A percentile compares a stretch with the other conserved stretches of the same genome.
phyloP scores from a whole-genome alignment of 805 yeast species.

The Nakazawaea anatomiae region DNA sequence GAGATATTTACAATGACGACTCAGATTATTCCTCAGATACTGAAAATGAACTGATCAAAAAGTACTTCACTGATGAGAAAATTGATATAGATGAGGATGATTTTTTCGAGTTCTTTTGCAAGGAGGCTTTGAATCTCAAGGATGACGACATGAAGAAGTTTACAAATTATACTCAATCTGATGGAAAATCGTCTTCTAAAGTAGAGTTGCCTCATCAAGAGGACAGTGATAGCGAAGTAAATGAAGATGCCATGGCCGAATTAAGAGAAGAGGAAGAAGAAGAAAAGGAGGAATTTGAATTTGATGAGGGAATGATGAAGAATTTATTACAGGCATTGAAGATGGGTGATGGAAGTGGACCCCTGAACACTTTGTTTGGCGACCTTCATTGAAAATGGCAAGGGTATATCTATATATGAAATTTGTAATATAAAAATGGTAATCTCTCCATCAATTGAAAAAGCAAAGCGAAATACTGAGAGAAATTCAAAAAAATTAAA shows the following conservation, averaged over 20 bases:
- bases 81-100: conserved; percentile 59
- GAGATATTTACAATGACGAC: conserved; percentile 15
- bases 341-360: conserved; percentile 25
- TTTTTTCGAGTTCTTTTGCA: conserved; percentile 57
- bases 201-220: conserved; percentile 4
- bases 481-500: background rate
- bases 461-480: background rate
- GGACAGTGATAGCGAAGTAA: background rate
- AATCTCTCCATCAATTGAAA: no score
- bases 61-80: conserved; percentile 25
- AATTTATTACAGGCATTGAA: conserved; percentile 22
- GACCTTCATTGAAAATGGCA: background rate
- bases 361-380: conserved; percentile 12
- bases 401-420: no score
- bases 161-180: conserved; percentile 13
- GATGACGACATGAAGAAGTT: conserved; percentile 38
- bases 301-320: conserved; percentile 8
- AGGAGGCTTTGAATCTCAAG: conserved; percentile 44
- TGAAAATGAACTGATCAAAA: conserved; percentile 13
- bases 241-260: background rate
- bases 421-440: no score
- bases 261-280: conserved; percentile 13
- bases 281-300: conserved; percentile 14
- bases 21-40: conserved; percentile 18
- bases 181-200: no score